Evolutionary conservation across 106 monocot species (phyloP).

Genomic region (Narthecium ossifragum): DNA sequence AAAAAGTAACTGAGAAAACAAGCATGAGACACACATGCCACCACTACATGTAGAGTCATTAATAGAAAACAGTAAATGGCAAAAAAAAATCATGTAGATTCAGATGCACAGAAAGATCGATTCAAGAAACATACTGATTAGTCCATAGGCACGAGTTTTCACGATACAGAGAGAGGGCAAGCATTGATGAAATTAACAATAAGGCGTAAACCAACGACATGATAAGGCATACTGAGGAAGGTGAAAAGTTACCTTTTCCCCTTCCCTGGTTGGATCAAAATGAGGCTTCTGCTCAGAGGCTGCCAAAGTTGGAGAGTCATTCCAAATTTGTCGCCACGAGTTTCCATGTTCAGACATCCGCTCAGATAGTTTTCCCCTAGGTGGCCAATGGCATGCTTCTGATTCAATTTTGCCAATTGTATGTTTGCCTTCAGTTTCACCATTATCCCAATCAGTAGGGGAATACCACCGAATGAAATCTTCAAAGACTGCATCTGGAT

Average conservation of each 20-base stretch:
- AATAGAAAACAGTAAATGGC: no score
- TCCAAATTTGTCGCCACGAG: constrained; percentile 87
- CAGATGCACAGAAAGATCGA: no score
- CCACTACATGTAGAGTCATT: no score
- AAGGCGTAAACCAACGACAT: constrained; percentile 1
- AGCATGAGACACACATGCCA: no score
- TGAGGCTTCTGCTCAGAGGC: constrained; percentile 74
- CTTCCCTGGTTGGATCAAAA: constrained; percentile 86
- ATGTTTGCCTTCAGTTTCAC: constrained; percentile 26
- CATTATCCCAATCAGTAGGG: constrained; percentile 86
- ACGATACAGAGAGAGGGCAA: no score
- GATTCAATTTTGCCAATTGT: constrained; percentile 2
- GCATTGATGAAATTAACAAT: no score
- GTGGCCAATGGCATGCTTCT: constrained; percentile 50
- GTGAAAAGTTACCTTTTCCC: constrained; percentile 73
- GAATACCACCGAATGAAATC: constrained; percentile 99
- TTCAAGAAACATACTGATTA: no score
- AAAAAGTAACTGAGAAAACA: no score
- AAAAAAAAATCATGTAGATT: no score
- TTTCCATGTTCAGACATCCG: constrained; percentile 91
- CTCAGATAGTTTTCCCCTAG: constrained; percentile 75
- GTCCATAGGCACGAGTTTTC: no score
- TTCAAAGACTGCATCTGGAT: constrained; percentile 94
- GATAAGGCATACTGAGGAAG: background rate
- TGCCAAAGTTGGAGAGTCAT: constrained; percentile 66